Percentiles rank a stretch among this genome's conserved stretches.
Conservation (phyloP, 495 filamentous ascomycete species). For the Aspergillus leporis region DNA sequence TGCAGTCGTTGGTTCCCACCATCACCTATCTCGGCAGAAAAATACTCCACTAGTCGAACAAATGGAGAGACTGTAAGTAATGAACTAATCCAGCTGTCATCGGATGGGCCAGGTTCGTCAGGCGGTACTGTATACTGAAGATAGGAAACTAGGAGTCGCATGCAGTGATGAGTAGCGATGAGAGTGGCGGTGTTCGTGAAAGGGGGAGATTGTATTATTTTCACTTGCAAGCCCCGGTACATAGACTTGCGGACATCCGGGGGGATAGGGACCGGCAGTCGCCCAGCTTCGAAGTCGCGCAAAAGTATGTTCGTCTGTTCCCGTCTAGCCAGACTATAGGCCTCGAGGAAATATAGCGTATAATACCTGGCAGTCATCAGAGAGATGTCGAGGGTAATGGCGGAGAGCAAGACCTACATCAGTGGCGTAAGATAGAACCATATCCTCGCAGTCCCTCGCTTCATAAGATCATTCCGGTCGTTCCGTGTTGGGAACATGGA, state of each 20-base stretch:
- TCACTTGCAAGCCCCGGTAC: constrained; percentile 40
- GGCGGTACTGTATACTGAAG: constrained; percentile 40
- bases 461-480: constrained; percentile 36
- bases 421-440: constrained; percentile 44
- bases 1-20: constrained; percentile 44
- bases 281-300: constrained; percentile 42
- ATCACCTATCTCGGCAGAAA: constrained; percentile 49
- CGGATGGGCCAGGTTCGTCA: constrained; percentile 28
- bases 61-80: constrained; percentile 46
- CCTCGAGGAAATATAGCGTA: constrained; percentile 42
- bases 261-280: constrained; percentile 40
- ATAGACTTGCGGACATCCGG: constrained; percentile 34
- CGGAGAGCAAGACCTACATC: constrained; percentile 31
- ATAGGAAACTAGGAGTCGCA: constrained; percentile 43
- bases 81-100: constrained; percentile 48
- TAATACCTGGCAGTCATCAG: constrained; percentile 34
- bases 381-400: background rate
- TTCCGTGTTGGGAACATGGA: constrained; percentile 33
- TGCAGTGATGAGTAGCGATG: constrained; percentile 49
- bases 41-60: constrained; percentile 43
- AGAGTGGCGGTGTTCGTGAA: constrained; percentile 45
- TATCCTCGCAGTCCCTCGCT: constrained; percentile 34
- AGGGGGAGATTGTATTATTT: constrained; percentile 44
- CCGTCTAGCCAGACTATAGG: constrained; percentile 41
- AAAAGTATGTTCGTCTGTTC: constrained; percentile 45